Evolutionary conservation across 1,284 basidiomycete genomes (phyloP), one percentile per base, ranked within the genome.

Genomic region (Sporisorium scitamineum): DNA sequence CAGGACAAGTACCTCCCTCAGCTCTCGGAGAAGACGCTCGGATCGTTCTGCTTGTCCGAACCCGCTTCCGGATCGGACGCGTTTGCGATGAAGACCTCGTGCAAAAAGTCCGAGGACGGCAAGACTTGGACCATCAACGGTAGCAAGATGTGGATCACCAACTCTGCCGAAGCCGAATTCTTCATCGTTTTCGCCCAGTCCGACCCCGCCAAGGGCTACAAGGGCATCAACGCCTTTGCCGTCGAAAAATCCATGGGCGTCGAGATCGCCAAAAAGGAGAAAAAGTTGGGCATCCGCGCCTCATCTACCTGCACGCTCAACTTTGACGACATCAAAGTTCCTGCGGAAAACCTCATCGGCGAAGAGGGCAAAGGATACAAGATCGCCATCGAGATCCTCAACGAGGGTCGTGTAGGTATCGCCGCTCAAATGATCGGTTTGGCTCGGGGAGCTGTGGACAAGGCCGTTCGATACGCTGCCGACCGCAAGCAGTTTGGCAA

Each of bases 81-180:
- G 0, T 99, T 99, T 84, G 95, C 95, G 0, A 89, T 99, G 58
- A 94, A 97, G 86, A 96, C 97, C 2, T 94, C 95, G 37, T 92
- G 89, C 86, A 94, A 93, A 86, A 92, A 94, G 70, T 91, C 91
- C 24, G 90, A 92, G 82, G 87, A 93, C 78, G 87, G 88, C 56
- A 87, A 87, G 78, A 63, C 65, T 48, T 97, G 92, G 89, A 88
- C 94, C 32, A 86, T 98, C 70, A 96, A 95, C 82, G 96, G 96
- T 39, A 93, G 93, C 77, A 99, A 99, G 89, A 96, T 97, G 95
- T 99, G 96, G 96, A 99, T 99, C 82, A 98, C 97, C 52, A 99
- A 99, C 88, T 95, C 94, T 8, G 91, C 91, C 71, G 96, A 99
- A 87, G 97, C 97, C 6, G 95, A 95, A 61, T 90, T 98, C 71